Evolutionary conservation across 1,139 yeast species (phyloP).

Genomic region (Yamadazyma atlantica): DNA sequence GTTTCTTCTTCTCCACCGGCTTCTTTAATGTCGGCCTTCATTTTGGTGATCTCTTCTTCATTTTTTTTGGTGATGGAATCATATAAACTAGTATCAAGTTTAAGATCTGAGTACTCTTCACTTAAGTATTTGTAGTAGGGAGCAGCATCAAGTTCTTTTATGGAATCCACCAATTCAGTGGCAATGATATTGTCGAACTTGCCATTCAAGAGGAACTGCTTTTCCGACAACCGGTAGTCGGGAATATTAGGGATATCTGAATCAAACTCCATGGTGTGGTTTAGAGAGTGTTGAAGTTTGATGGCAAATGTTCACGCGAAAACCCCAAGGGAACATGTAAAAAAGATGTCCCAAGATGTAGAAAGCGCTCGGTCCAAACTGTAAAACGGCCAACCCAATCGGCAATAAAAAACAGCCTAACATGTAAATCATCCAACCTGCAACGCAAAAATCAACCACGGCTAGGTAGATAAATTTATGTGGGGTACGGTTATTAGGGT

Average conservation of each 20-base stretch:
- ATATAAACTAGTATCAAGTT: slow-evolving; percentile 63
- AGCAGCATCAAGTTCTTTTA: slow-evolving; percentile 66
- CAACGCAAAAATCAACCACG: no score
- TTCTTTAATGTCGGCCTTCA: slow-evolving; percentile 64
- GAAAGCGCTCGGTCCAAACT: no score
- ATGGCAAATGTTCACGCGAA: not conserved
- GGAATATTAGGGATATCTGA: slow-evolving; percentile 67
- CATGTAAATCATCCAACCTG: no score
- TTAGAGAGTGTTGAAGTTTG: slow-evolving; percentile 7
- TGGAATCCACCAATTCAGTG: slow-evolving; percentile 49
- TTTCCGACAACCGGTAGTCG: slow-evolving; percentile 75
- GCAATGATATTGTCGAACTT: slow-evolving; percentile 37
- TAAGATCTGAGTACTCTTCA: slow-evolving; percentile 45
- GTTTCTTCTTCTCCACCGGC: slow-evolving; percentile 91
- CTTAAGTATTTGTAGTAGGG: slow-evolving; percentile 80
- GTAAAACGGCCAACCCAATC: no score
- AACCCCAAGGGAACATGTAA: not conserved
- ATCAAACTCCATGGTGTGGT: slow-evolving; percentile 32
- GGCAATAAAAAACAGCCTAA: no score
- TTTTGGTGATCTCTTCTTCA: slow-evolving; percentile 50
- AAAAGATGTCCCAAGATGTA: not conserved
- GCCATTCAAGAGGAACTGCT: slow-evolving; percentile 60
- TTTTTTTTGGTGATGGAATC: slow-evolving; percentile 52
- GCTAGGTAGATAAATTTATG: no score
- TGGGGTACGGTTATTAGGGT: no score